These are phyloP conservation scores for Aciculosporium take DNA, from an alignment of 2,329 filamentous ascomycete genomes.

Conservation along the genomic window DNA sequence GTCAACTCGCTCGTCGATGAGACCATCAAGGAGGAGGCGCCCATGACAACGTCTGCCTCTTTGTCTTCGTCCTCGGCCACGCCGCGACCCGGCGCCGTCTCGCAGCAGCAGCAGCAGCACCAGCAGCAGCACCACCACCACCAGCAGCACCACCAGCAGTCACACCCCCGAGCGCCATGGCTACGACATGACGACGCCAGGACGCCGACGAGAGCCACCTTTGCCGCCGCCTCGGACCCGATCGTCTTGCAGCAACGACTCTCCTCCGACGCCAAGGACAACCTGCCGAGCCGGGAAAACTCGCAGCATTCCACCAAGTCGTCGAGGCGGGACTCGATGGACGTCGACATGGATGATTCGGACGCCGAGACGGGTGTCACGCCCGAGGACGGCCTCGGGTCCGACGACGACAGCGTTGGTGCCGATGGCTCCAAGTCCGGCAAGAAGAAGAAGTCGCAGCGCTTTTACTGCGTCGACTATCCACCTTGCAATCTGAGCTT, in stretches of 20 bases:
- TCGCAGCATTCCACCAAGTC: conserved; percentile 49
- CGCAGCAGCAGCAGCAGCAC: too few relatives aligned
- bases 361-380: conserved; percentile 42
- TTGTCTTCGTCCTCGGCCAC: conserved; percentile 14
- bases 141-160: too few relatives aligned
- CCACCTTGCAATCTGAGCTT: conserved; percentile 91
- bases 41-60: conserved; percentile 22
- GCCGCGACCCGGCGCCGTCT: conserved; percentile 22
- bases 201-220: conserved; percentile 50
- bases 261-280: conserved; percentile 31
- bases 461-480: conserved; percentile 92
- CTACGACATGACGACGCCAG: conserved; percentile 29
- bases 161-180: conserved; percentile 12
- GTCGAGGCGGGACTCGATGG: conserved; percentile 41
- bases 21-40: conserved; percentile 19
- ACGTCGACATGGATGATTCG: conserved; percentile 65
- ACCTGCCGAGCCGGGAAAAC: conserved; percentile 25
- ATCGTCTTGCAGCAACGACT: conserved; percentile 45
- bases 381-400: conserved; percentile 37
- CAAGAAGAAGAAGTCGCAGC: conserved; percentile 93
- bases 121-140: too few relatives aligned
- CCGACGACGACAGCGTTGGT: conserved; percentile 51
- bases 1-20: conserved; percentile 28
- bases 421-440: conserved; percentile 54
- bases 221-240: conserved; percentile 26